Base-by-base conservation (phyloP, 2,329 filamentous ascomycete genomes). In the Penicillium sp. region DNA sequence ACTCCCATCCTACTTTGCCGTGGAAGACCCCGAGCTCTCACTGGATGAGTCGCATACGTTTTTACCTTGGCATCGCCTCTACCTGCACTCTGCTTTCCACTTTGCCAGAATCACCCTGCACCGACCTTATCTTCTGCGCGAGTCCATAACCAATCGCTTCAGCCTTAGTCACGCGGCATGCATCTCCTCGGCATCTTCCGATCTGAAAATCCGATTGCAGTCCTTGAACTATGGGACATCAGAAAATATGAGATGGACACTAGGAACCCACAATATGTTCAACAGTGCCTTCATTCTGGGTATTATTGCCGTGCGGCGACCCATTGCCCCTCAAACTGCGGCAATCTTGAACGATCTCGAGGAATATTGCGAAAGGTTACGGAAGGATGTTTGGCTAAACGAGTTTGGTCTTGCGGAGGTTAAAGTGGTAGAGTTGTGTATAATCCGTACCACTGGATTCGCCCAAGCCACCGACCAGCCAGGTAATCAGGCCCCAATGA, bases 351-450 rank as follows among this genome's bases (percentile, higher is more conserved):
- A 76, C 33, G 76, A 78, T 50, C 66, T 78, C 0, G 62, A 69
- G 6, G 74, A 76, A 0, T 78, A 77, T 60, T 78, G 77, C 55
- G 76, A 77, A 56, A 75, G 73, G 69, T 70, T 76, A 55, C 64
- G 71, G 7, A 68, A 66, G n/a, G 76, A 79, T 38, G 66, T 70
- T 5, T 78, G 76, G 75, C 53, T 74, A 29, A 77, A 77, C 54
- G 74, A 77, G 57, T 77, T 78, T 56, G 73, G 70, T 6, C 65
- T 77, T 1, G 75, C 75, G 0, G 77, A 78, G 61, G 72, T 79
- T 15, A 76, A 76, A 55, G 73, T 78, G 0, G 70, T 77, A 35
- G 76, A 79, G 64, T 64, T 79, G 9, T 78, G 76, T 61, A 75
- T 78, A 48, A 66, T 53, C 12, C 58, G 58, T 29, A 58, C 58